Evolutionary conservation across 2,329 filamentous ascomycete species (phyloP).

Genomic region (Allantophomopsis lycopodina): DNA sequence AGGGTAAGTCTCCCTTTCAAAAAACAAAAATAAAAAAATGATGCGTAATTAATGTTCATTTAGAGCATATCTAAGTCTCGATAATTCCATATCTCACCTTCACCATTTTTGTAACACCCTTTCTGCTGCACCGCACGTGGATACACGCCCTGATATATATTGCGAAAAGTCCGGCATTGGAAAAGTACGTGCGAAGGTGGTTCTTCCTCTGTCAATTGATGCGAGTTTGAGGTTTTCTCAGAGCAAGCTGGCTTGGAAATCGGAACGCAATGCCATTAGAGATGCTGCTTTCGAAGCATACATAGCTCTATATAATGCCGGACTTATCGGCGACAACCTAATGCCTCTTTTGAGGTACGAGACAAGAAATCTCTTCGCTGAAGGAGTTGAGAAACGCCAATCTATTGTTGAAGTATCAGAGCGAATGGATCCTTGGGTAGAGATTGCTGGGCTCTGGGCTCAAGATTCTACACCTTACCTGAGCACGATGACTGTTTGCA

Average conservation of each 20-base stretch:
- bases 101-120: slow-evolving; percentile 66
- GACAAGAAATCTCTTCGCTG: slow-evolving; percentile 24
- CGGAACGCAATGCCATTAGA: slow-evolving; percentile 58
- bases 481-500: neutral
- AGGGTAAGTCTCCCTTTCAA: slow-evolving; percentile 16
- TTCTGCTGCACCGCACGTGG: slow-evolving; percentile 41
- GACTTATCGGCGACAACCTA: slow-evolving; percentile 65
- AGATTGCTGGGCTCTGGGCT: slow-evolving; percentile 18
- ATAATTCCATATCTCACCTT: slow-evolving; percentile 64
- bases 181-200: slow-evolving; percentile 42
- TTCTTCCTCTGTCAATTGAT: slow-evolving; percentile 60
- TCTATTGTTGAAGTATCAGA: slow-evolving; percentile 16
- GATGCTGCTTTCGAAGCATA: slow-evolving; percentile 81
- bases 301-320: slow-evolving; percentile 49
- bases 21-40: slow-evolving; percentile 2
- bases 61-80: slow-evolving; percentile 55
- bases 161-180: slow-evolving; percentile 22
- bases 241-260: slow-evolving; percentile 46
- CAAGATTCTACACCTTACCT: too few species aligned
- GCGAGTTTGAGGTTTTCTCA: slow-evolving; percentile 37
- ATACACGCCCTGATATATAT: slow-evolving; percentile 55
- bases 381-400: slow-evolving; percentile 14
- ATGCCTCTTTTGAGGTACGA: slow-evolving; percentile 42
- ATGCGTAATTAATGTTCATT: slow-evolving; percentile 5
- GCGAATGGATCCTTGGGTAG: slow-evolving; percentile 22